Evolutionary conservation across 768 basidiomycete genomes (phyloP).

Genomic region (Strobilomyces echinocephalus): DNA sequence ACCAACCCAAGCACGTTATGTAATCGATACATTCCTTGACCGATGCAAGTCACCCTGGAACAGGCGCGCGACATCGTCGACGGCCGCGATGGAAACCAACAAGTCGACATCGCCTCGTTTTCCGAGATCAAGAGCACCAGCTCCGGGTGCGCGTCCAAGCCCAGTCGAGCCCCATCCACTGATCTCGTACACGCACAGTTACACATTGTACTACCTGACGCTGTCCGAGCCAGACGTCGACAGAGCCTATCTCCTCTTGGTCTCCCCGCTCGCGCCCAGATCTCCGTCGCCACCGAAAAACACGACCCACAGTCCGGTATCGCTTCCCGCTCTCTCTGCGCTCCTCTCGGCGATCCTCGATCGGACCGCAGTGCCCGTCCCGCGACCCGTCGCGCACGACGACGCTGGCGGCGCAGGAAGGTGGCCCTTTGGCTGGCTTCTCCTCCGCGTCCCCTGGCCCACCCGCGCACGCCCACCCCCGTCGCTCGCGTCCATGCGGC

Average conservation of each 20-base stretch:
- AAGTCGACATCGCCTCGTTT: constrained; percentile 14
- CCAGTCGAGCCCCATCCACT: no score
- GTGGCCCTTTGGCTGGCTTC: constrained; percentile 22
- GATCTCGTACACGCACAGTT: constrained; percentile 13
- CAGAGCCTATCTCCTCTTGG: constrained; percentile 28
- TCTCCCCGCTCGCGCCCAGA: constrained; percentile 6
- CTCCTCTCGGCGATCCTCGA: constrained; percentile 41
- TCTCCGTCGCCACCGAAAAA: constrained; percentile 1
- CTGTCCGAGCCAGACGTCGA: constrained; percentile 17
- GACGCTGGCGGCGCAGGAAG: constrained; percentile 28
- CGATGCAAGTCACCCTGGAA: constrained; percentile 23
- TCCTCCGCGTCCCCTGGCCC: constrained; percentile 35
- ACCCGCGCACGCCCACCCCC: constrained; percentile 28
- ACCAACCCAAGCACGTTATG: no score
- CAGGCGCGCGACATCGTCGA: constrained; percentile 31
- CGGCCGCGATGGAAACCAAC: constrained; percentile 16
- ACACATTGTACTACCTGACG: constrained; percentile 29
- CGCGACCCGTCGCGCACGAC: constrained; percentile 44
- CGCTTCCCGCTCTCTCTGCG: constrained; percentile 32
- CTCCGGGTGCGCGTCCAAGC: constrained; percentile 26
- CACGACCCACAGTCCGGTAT: constrained; percentile 17
- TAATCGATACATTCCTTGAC: no score
- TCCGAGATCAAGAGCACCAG: constrained; percentile 22
- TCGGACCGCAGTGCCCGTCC: constrained; percentile 48
- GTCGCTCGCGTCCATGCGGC: constrained; percentile 36